Evolutionary conservation across 164 flowering plant species (phyloP), one percentile per base, ranked within the genome.

Genomic region (Vitis riparia): DNA sequence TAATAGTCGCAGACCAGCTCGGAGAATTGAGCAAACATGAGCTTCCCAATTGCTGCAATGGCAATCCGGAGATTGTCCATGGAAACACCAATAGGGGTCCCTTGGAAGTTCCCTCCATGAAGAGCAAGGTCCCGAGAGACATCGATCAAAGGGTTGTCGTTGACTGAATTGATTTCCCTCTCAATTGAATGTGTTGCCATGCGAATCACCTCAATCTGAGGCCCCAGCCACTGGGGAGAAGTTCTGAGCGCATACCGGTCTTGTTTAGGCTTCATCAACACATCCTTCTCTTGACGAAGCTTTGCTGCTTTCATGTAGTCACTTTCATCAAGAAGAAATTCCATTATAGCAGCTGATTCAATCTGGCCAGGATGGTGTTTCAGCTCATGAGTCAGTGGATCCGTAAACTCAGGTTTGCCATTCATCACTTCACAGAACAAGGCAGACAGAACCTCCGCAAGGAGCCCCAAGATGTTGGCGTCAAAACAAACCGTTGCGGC

Each of bases 321-420:
- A 63, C 85, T 82, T 16, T 58, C 75, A 13, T 77, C 81, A 11
- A 82, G 47, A 29, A 82, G 51, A 60, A 47, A 67, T 55, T 80
- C 78, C 85, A 82, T 82, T 70, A 82, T 75, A 2, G 85, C 83
- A 2, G 81, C 83, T 23, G 85, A 73, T 59, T 82, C 83, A 37
- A 82, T 82, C 68, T 82, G 83, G 9, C 86, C 86, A 0, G 86
- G 83, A 50, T 83, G 86, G 74, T 83, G 83, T 63, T 80, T 83
- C 19, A 83, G 71, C 62, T 78, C 56, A 65, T 83, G 86, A 10
- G 83, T 78, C 51, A 82, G 65, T 3, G 73, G 81, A 57, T 82
- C 85, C 0, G 81, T 71, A 48, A 73, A 82, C 68, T 82, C 85
- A 0, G 83, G 76, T 55, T 76, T 81, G 1, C 84, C 84, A 3